Base-by-base conservation (phyloP, 1,284 basidiomycete species). In the Cryptococcus wingfieldii region DNA sequence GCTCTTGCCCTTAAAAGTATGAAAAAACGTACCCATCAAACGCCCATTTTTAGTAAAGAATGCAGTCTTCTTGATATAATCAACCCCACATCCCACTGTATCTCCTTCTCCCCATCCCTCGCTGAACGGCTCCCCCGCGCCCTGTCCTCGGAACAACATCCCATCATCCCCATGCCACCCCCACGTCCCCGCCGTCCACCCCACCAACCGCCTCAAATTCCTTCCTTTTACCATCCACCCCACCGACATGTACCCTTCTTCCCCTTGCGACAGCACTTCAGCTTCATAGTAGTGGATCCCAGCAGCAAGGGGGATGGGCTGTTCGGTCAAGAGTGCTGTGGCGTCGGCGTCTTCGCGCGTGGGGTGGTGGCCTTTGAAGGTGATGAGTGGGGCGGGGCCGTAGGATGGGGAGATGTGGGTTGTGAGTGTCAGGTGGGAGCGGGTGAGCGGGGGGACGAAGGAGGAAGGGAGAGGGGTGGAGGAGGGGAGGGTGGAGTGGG, bases 81-180 rank as follows among this genome's bases (percentile, higher is more conserved):
- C 90, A 56, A 97, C 82, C 0, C 93, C 92, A 67, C 89, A 92
- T 10, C 92, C 92, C 59, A 97, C 83, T 18, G 86, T 78, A 71
- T 97, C 92, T 9, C 87, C 88, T 51, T 84, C 89, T 91, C 60
- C 60, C 66, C 73, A 79, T 2, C 68, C 85, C 68, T 86, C 85
- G 8, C 87, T 87, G 72, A 87, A 94, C n/a, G 81, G 76, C 52
- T 81, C 81, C 7, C 89, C 89, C 38, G 80, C 82, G 62, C 84
- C 88, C 59, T 87, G 85, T 4, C 84, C 83, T 23, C 86, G 83
- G 75, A 89, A 91, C 2, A 84, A 81, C 62, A 81, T 83, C 5
- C 93, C 93, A 69, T 92, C 91, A 70, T 95, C 91, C n/a, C 88
- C 90, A 70, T 94, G 89, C 76, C 91, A 97, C 41, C 90, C 92